Base-by-base conservation (phyloP, 495 filamentous ascomycete genomes). In the Penicillium salamii region DNA sequence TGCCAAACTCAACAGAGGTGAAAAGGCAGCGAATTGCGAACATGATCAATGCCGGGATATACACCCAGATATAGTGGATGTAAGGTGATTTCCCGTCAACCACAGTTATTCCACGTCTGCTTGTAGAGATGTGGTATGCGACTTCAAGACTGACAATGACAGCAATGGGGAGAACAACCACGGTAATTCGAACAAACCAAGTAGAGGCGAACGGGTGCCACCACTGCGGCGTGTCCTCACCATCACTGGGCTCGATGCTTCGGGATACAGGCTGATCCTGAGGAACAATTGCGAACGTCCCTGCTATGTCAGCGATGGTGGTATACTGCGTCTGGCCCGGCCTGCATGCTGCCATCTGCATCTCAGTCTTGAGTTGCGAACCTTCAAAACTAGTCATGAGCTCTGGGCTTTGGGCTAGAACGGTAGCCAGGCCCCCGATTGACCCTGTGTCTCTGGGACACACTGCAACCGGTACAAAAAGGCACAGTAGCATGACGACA, bases 11-110 rank as follows among this genome's bases (percentile, higher is more conserved):
- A 7, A 43, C 24, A 23, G 28, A 39, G 34, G 32, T 19, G 38
- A 55, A 40, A 39, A 45, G 31, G 46, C 45, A 50, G 5, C 48
- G 54, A 13, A 54, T 38, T 13, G 37, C 14, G 11, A 61, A 46
- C 51, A 61, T 55, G 0, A 61, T 33, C 2, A 61, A 23, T n/a
- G 58, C 58, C 2, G 58, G 58, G 3, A 61, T 19, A 26, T 61
- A 61, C 8, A 42, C 35, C 55, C 55, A 59, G 36, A 47, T 34
- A 38, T 57, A 57, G 13, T 47, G 54, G 23, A 53, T 37, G 13
- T 46, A 57, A 14, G 44, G 23, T 28, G 44, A 47, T 13, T 39
- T 31, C 8, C 17, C 34, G 3, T 29, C 44, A 7, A 38, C 14
- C 1, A 28, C 2, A 5, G 28, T 24, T 17, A 47, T 47, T 0